Conservation (phyloP, 768 basidiomycete genomes). For the Pleurotus cornucopiae region DNA sequence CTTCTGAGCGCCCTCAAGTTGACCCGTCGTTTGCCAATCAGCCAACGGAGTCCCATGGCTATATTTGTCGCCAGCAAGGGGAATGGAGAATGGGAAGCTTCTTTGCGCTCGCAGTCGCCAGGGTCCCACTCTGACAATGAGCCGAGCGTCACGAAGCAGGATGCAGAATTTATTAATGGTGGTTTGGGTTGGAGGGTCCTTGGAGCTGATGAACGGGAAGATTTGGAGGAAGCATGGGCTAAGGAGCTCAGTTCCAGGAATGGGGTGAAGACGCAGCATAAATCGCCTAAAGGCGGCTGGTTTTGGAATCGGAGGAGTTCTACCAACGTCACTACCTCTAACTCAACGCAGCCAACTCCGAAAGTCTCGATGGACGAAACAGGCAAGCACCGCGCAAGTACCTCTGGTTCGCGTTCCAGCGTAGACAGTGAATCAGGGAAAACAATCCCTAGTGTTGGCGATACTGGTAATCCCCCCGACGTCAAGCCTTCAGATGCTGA, state of each 20-base stretch:
- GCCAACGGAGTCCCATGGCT: conserved; percentile 63
- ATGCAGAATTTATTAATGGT: conserved; percentile 35
- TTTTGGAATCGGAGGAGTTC: conserved; percentile 50
- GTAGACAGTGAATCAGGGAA: conserved; percentile 19
- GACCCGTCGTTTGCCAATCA: conserved; percentile 53
- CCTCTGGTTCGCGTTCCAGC: conserved; percentile 21
- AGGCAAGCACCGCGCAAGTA: neutral
- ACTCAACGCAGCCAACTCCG: neutral
- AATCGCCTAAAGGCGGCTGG: conserved; percentile 36
- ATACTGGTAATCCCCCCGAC: conserved; percentile 1
- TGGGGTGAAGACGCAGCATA: neutral
- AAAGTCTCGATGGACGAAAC: neutral
- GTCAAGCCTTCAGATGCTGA: conserved; percentile 11
- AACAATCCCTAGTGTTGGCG: neutral
- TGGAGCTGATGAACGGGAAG: conserved; percentile 45
- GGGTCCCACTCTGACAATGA: neutral
- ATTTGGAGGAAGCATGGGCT: conserved; percentile 13
- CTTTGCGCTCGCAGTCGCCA: conserved; percentile 47
- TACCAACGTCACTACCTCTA: conserved; percentile 12
- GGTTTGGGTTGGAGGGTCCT: conserved; percentile 55
- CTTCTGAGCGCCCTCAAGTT: conserved; percentile 58
- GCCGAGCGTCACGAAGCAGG: neutral
- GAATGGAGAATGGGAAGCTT: conserved; percentile 70
- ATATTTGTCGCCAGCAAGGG: conserved; percentile 68
- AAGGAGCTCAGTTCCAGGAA: conserved; percentile 3